Conservation (phyloP, 2,329 filamentous ascomycete species). For the Cladophialophora immunda region DNA sequence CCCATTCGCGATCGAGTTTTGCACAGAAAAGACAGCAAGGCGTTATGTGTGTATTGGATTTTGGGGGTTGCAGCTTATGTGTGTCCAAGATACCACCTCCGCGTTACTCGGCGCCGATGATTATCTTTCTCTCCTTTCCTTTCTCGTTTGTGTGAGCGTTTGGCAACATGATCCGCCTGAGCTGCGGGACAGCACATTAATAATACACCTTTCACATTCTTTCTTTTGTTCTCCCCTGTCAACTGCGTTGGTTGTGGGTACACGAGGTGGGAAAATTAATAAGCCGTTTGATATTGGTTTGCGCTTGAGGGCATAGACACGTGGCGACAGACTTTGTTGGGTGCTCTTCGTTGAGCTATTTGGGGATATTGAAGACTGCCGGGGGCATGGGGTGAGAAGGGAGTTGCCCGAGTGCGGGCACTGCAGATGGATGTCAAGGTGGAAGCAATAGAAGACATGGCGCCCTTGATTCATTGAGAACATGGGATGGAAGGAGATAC, state of each 20-base stretch:
- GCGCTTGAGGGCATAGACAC: constrained; percentile 5
- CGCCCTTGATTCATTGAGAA: background rate
- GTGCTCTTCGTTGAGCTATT: background rate
- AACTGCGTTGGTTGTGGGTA: constrained; percentile 24
- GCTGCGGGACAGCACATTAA: constrained; percentile 31
- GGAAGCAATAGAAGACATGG: constrained; percentile 1
- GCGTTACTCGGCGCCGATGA: constrained; percentile 21
- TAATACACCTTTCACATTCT: constrained; percentile 27
- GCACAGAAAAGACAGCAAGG: constrained; percentile 25
- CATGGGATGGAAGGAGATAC: background rate
- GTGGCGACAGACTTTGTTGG: background rate
- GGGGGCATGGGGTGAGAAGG: background rate
- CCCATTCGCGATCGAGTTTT: constrained; percentile 17
- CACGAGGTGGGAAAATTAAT: constrained; percentile 18
- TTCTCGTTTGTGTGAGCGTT: constrained; percentile 34
- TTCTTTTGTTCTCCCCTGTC: constrained; percentile 5
- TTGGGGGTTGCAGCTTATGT: constrained; percentile 26
- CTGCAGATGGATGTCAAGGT: background rate
- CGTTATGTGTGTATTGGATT: constrained; percentile 22
- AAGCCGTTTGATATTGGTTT: constrained; percentile 3
- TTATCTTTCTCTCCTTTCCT: constrained; percentile 11
- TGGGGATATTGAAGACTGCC: background rate
- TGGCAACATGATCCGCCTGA: constrained; percentile 25
- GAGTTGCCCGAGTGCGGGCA: background rate
- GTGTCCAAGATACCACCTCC: constrained; percentile 34